Evolutionary conservation across 371 early-diverging fungal genomes (phyloP), one percentile per base, ranked within the genome.

Genomic region (Haplosporangium sp.): DNA sequence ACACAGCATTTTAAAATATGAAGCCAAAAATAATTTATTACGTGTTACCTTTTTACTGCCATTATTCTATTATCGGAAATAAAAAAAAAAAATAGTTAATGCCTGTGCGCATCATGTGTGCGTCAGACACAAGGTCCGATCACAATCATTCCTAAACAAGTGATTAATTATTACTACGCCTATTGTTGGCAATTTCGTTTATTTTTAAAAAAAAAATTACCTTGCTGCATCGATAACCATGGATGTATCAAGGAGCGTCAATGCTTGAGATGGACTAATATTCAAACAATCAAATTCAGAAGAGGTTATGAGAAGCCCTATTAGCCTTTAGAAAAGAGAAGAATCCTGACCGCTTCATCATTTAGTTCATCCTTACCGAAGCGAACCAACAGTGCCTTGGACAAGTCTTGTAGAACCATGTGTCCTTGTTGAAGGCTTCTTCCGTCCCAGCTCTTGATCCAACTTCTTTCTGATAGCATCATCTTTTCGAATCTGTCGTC

Each of bases 401-500:
- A 82, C 79, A 0, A 75, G 69, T 45, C 66, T 50, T 38, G 75
- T 74, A 20, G 79, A 67, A 37, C 70, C 67, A 55, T 78, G 71
- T 8, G 73, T 67, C 17, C 67, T 56, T 37, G 73, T 72, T 11
- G 72, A 72, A 1, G 81, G 48, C 17, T 73, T 76, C 73, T 92
- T 92, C 63, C 89, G 89, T 57, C 86, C 89, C 27, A 93, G 84
- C 61, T 92, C 93, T 47, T 90, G 88, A 74, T 92, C 92, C 9
- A 92, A 84, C 82, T 92, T 92, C 72, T 92, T 92, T 69, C 93
- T 86, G 63, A 93, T 91, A 35, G 88, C 90, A 86, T 93, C 82
- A 61, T 84, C 84, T 40, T 84, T 84, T 40, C 74, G 61, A 38
- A 63, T 52, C 47, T 79, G 81, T 64, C 84, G 55, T 60, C 71